Evolutionary conservation across 768 basidiomycete species (phyloP).

Genomic region (Podaxis rugospora): DNA sequence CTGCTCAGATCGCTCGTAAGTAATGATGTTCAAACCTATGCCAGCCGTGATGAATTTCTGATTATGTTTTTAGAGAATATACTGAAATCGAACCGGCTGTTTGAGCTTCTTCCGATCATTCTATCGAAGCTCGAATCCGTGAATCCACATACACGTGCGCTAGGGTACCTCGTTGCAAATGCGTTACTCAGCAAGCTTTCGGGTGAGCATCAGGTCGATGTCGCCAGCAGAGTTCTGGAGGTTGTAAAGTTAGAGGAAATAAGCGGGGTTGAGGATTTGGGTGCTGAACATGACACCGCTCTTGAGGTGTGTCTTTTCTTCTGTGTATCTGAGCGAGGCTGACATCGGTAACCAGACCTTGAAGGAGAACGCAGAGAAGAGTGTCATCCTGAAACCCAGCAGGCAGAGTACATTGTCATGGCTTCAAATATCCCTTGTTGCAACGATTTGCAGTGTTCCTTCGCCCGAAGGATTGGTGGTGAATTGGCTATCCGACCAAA

Average conservation of each 20-base stretch:
- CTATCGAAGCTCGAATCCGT: constrained; percentile 46
- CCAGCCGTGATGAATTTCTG: neutral
- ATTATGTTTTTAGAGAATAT: constrained; percentile 52
- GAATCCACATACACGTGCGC: constrained; percentile 46
- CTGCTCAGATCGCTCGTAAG: constrained; percentile 64
- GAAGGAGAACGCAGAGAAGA: constrained; percentile 35
- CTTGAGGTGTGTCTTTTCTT: constrained; percentile 25
- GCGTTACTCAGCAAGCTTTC: constrained; percentile 52
- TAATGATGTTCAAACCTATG: neutral
- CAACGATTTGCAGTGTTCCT: constrained; percentile 43
- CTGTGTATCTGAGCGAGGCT: neutral
- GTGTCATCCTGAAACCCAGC: constrained; percentile 55
- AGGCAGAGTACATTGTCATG: constrained; percentile 50
- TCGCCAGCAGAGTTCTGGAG: constrained; percentile 44
- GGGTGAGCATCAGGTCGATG: constrained; percentile 53
- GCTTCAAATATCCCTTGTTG: constrained; percentile 56
- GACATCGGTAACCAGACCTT: constrained; percentile 35
- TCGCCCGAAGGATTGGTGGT: constrained; percentile 36
- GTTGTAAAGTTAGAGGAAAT: constrained; percentile 43
- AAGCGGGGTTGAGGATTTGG: constrained; percentile 39
- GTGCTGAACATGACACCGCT: constrained; percentile 21
- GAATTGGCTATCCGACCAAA: constrained; percentile 46
- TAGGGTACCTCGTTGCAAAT: constrained; percentile 63
- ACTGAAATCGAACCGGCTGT: constrained; percentile 41
- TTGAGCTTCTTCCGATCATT: constrained; percentile 42